Percentiles rank a stretch among this genome's conserved stretches.
phyloP scores from a whole-genome alignment of 1,139 yeast genomes.

The Hemisphaericaspora xylofermentans region DNA sequence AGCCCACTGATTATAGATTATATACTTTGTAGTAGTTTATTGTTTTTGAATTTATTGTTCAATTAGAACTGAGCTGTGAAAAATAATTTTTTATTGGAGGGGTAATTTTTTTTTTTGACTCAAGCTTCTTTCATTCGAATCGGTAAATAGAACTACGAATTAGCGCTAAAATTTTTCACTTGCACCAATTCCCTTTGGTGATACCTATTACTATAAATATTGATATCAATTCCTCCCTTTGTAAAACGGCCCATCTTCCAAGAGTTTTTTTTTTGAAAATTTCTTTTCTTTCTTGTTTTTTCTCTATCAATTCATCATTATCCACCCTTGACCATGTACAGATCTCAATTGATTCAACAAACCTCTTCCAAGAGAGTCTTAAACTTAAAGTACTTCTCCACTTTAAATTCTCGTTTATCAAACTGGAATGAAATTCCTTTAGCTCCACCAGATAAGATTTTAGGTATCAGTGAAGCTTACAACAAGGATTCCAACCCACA shows the following conservation, averaged over 20 bases:
- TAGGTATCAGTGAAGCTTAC: constrained; percentile 62
- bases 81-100: constrained; percentile 1
- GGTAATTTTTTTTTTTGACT: constrained; percentile 2
- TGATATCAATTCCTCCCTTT: background rate
- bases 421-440: constrained; percentile 48
- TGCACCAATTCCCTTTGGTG: no score
- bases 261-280: constrained; percentile 1
- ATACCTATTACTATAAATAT: background rate
- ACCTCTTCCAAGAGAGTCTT: constrained; percentile 7
- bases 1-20: no score
- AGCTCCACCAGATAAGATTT: constrained; percentile 74
- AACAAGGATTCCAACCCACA: constrained; percentile 39
- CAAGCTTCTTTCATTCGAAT: background rate
- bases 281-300: background rate
- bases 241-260: background rate
- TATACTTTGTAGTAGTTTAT: no score
- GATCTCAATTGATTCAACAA: constrained; percentile 15
- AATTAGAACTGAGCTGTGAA: no score
- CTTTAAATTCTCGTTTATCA: constrained; percentile 6
- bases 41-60: background rate
- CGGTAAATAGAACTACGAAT: no score
- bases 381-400: constrained; percentile 12
- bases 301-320: background rate
- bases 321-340: constrained; percentile 11
- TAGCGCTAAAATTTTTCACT: background rate